phyloP scores from a whole-genome alignment of 768 basidiomycete species.

The Hydnomerulius pinastri region DNA sequence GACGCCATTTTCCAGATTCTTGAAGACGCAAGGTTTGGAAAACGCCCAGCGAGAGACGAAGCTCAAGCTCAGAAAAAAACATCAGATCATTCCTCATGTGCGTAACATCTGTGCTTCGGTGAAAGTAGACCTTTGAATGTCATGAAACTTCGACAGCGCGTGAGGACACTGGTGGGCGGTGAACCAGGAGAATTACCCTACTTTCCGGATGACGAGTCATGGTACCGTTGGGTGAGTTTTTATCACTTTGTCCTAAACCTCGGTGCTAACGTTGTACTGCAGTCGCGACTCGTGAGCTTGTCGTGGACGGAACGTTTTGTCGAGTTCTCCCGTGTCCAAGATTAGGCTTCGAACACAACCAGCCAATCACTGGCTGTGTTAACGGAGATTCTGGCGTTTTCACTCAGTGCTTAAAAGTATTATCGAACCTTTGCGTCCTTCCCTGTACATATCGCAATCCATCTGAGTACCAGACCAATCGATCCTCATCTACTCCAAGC shows the following conservation, averaged over 20 bases:
- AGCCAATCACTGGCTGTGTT: background rate
- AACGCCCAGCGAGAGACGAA: constrained; percentile 13
- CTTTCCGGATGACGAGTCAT: constrained; percentile 35
- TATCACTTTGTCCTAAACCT: background rate
- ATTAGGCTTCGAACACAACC: background rate
- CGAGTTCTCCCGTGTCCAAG: constrained; percentile 17
- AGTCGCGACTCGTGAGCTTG: constrained; percentile 20
- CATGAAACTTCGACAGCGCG: constrained; percentile 29
- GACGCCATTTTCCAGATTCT: constrained; percentile 35
- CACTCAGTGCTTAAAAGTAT: too few species aligned
- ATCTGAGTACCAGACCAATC: too few species aligned
- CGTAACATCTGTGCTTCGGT: constrained; percentile 12
- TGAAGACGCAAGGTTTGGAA: constrained; percentile 30
- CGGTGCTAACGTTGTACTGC: background rate
- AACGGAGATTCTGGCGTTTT: too few species aligned
- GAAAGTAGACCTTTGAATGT: background rate
- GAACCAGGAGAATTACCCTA: constrained; percentile 31
- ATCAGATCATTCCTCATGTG: constrained; percentile 44
- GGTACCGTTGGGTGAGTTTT: constrained; percentile 34
- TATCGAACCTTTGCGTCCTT: too few species aligned
- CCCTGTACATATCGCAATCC: too few species aligned
- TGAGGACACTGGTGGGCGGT: constrained; percentile 29
- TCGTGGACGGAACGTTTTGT: constrained; percentile 31
- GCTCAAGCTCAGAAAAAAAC: constrained; percentile 23
- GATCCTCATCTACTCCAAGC: too few species aligned